Percentiles rank a stretch among this genome's conserved stretches.
Conservation (phyloP, 345 rosid genomes). For the Gossypium stocksii region DNA sequence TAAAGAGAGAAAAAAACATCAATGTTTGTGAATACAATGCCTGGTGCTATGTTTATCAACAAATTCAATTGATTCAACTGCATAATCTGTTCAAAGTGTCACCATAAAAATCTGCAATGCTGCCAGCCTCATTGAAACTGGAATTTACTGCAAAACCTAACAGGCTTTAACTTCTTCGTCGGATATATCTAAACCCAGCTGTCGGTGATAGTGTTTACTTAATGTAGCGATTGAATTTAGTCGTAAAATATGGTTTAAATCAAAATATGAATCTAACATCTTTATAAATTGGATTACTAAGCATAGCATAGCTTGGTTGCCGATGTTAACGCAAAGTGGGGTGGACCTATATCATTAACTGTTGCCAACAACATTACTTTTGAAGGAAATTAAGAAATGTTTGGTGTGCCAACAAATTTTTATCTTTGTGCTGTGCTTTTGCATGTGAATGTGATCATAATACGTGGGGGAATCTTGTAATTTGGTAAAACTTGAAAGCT, state of each 20-base stretch:
- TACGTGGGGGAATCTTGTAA: neutral
- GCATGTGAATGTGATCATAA: conserved; percentile 4
- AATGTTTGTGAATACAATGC: conserved; percentile 21
- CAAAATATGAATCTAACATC: neutral
- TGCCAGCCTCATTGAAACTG: neutral
- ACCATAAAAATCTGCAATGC: too few relatives aligned
- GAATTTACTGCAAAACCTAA: neutral
- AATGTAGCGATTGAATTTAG: neutral
- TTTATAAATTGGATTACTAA: neutral
- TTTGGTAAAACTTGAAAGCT: neutral
- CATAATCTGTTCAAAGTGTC: neutral
- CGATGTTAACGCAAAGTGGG: neutral
- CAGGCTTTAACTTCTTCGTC: neutral
- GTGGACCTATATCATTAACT: neutral
- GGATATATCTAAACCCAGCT: conserved; percentile 1
- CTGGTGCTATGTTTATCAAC: neutral
- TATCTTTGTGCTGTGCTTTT: neutral
- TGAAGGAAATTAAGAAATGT: neutral
- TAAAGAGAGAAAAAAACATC: conserved; percentile 17
- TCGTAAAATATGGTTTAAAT: too few relatives aligned
- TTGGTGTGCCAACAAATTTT: neutral
- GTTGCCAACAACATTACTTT: neutral
- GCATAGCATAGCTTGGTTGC: neutral
- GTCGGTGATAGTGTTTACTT: neutral
- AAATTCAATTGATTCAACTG: neutral